Percentiles rank a stretch among this genome's conserved stretches.
phyloP scores from a whole-genome alignment of 768 basidiomycete genomes.

The Agrocybe pediades region DNA sequence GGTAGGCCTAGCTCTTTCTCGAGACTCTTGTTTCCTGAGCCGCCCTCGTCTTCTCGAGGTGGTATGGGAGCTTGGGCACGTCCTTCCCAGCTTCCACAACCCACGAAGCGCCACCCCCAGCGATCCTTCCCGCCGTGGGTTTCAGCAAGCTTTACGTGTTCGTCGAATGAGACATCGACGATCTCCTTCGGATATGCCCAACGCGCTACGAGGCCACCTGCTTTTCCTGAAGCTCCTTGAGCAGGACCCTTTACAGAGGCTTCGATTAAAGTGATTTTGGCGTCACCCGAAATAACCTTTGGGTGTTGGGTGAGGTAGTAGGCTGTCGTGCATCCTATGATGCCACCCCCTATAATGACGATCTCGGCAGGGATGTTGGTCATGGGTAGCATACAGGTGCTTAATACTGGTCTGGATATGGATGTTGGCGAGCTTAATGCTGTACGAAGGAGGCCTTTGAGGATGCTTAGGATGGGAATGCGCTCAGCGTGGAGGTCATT shows the following conservation, averaged over 20 bases:
- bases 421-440: background rate
- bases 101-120: slow-evolving; percentile 86
- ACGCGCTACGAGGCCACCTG: slow-evolving; percentile 82
- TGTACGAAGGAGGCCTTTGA: too few relatives aligned
- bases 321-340: slow-evolving; percentile 83
- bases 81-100: slow-evolving; percentile 77
- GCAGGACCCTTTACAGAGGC: slow-evolving; percentile 69
- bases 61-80: slow-evolving; percentile 39
- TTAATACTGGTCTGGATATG: background rate
- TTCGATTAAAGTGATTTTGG: slow-evolving; percentile 66
- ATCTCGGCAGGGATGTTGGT: slow-evolving; percentile 39
- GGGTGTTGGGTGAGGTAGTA: slow-evolving; percentile 75
- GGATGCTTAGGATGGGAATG: too few relatives aligned
- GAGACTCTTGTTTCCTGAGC: slow-evolving; percentile 43
- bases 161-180: slow-evolving; percentile 67
- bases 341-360: slow-evolving; percentile 83
- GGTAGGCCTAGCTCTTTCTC: slow-evolving; percentile 57
- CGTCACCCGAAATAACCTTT: slow-evolving; percentile 26
- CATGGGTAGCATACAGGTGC: background rate
- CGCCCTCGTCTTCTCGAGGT: slow-evolving; percentile 28
- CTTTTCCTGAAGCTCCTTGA: slow-evolving; percentile 83
- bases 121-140: slow-evolving; percentile 65
- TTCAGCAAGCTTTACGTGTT: slow-evolving; percentile 74
- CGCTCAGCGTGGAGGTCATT: too few relatives aligned
- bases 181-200: slow-evolving; percentile 82